Percentiles rank a stretch among this genome's conserved stretches.
Evolutionary conservation across 2,329 filamentous ascomycete species (phyloP).

Genomic region (Acephala macrosclerotiorum): DNA sequence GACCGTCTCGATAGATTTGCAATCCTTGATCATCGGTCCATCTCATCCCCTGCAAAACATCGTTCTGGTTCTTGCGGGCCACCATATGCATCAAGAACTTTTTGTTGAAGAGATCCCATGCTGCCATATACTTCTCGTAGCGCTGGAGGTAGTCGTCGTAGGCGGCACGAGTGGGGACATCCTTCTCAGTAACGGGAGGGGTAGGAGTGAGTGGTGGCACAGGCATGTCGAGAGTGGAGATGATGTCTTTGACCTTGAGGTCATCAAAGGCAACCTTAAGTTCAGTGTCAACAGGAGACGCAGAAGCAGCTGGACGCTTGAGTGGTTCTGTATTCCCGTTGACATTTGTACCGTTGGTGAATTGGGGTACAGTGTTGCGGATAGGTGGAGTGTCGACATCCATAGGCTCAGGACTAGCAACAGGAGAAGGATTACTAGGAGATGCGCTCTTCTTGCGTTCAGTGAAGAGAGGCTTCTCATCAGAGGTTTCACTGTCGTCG

Average conservation of each 20-base stretch:
- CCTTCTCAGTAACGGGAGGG: slow-evolving; percentile 46
- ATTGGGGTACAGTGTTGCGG: slow-evolving; percentile 45
- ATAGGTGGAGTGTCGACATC: slow-evolving; percentile 64
- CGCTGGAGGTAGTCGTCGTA: slow-evolving; percentile 61
- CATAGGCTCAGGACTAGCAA: slow-evolving; percentile 64
- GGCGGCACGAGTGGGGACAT: slow-evolving; percentile 47
- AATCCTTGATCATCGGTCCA: slow-evolving; percentile 56
- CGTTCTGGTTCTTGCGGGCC: slow-evolving; percentile 54
- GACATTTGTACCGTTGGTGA: slow-evolving; percentile 57
- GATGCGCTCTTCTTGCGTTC: slow-evolving; percentile 39
- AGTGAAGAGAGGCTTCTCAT: slow-evolving; percentile 40
- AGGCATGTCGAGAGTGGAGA: slow-evolving; percentile 59
- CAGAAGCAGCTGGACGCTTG: slow-evolving; percentile 45
- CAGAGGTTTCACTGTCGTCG: slow-evolving; percentile 37
- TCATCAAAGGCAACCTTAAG: slow-evolving; percentile 54
- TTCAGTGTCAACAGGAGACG: slow-evolving; percentile 34
- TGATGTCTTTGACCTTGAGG: slow-evolving; percentile 53
- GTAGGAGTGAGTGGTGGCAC: slow-evolving; percentile 51
- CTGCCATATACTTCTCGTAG: slow-evolving; percentile 61
- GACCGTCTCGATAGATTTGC: slow-evolving; percentile 63
- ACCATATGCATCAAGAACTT: slow-evolving; percentile 63
- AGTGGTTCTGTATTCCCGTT: slow-evolving; percentile 63
- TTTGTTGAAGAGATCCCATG: slow-evolving; percentile 59
- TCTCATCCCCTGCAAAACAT: slow-evolving; percentile 44
- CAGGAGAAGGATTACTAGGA: slow-evolving; percentile 7